phyloP scores from a whole-genome alignment of 2,329 filamentous ascomycete genomes.

The Fusarium agapanthi region DNA sequence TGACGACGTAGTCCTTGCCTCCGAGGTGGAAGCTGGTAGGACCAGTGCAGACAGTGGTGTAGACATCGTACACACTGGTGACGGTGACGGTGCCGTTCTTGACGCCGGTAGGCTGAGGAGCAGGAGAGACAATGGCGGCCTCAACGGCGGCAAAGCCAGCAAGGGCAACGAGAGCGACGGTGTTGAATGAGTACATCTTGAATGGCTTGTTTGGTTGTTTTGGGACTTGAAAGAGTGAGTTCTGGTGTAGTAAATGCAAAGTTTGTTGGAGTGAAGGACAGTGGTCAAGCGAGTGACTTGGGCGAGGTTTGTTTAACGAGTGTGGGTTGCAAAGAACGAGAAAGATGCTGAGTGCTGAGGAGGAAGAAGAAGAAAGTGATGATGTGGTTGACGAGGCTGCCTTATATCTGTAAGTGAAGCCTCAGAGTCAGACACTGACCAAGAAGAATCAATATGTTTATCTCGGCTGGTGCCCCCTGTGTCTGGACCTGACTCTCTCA shows the following conservation, averaged over 20 bases:
- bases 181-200: constrained; percentile 42
- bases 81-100: constrained; percentile 42
- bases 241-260: constrained; percentile 5
- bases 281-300: constrained; percentile 39
- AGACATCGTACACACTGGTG: constrained; percentile 48
- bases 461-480: neutral
- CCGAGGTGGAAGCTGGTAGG: constrained; percentile 62
- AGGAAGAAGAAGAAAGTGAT: neutral
- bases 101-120: constrained; percentile 15
- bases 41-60: constrained; percentile 55
- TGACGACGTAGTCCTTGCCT: constrained; percentile 62
- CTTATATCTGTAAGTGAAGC: constrained; percentile 36
- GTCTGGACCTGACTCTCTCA: neutral
- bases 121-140: constrained; percentile 11
- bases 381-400: constrained; percentile 11
- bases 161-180: constrained; percentile 38
- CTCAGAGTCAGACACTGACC: neutral
- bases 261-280: constrained; percentile 13
- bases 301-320: constrained; percentile 33
- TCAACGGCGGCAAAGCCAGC: constrained; percentile 36
- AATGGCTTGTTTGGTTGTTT: constrained; percentile 16
- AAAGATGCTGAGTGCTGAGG: constrained; percentile 16
- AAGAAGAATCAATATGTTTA: neutral
- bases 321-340: constrained; percentile 19
- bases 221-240: constrained; percentile 12